Conservation (phyloP, 768 basidiomycete genomes). For the Glaciozyma martinii region DNA sequence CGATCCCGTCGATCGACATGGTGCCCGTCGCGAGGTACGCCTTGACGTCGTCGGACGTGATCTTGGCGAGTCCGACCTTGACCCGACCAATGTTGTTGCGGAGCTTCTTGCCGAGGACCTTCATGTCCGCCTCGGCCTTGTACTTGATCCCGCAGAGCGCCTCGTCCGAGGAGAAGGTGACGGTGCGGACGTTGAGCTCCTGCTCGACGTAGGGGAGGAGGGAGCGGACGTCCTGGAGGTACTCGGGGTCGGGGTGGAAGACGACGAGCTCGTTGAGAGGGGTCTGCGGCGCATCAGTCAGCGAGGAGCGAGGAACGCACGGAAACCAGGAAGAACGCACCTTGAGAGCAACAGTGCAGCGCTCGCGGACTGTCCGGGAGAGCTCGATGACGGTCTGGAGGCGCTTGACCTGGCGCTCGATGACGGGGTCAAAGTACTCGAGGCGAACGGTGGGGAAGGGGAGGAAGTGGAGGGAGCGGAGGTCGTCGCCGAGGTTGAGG, state of each 20-base stretch:
- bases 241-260: constrained; percentile 79
- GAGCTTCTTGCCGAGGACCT: constrained; percentile 83
- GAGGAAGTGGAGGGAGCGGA: constrained; percentile 90
- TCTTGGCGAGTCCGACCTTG: constrained; percentile 69
- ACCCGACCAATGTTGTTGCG: constrained; percentile 85
- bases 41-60: constrained; percentile 76
- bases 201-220: constrained; percentile 82
- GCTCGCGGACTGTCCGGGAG: constrained; percentile 76
- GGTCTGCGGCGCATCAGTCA: constrained; percentile 49
- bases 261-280: constrained; percentile 85
- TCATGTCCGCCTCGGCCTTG: constrained; percentile 87
- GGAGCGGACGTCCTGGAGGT: constrained; percentile 73
- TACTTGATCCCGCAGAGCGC: constrained; percentile 75
- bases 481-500: constrained; percentile 52
- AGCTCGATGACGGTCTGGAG: constrained; percentile 95
- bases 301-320: constrained; percentile 44
- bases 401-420: constrained; percentile 86
- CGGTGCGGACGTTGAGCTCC: constrained; percentile 86
- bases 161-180: constrained; percentile 85
- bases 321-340: constrained; percentile 44
- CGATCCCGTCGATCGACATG: constrained; percentile 78
- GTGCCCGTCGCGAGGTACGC: constrained; percentile 62
- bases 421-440: constrained; percentile 86
- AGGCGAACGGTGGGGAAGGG: constrained; percentile 86
- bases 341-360: constrained; percentile 78